Base-by-base conservation (phyloP, 768 basidiomycete species). In the Lepiota brunneoincarnata region DNA sequence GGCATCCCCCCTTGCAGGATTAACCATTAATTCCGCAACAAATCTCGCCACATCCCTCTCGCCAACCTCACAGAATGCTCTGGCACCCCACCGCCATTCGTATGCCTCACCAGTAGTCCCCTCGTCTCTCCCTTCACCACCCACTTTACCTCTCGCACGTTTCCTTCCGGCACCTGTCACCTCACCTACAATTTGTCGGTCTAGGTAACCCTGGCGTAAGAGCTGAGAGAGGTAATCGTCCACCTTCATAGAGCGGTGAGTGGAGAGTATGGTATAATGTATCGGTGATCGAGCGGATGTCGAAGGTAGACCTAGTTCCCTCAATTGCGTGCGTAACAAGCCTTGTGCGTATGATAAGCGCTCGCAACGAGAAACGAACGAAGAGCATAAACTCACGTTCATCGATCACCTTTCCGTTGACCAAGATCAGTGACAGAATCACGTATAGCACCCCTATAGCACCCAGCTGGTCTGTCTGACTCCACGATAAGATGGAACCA, bases 1-100 rank as follows among this genome's bases (percentile, higher is more conserved):
- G 17, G 65, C 72, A 1, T 57, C 62, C 12, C 60, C 67, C 39
- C 70, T 68, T 24, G 38, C 38, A 35, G 47, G 31, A 17, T 62
- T 78, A 35, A 81, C 76, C 87, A 93, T 91, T 61, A 94, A 89
- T 61, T 90, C 84, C 1, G 84, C 84, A 1, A 96, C 76, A 62
- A 96, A 96, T 51, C 70, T 72, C 1, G 84, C 89, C 7, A 94
- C 73, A 11, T 76, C 84, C 55, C 76, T 70, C 68, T 98, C 95
- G 1, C 91, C 87, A 3, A 97, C 81, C 69, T 98, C 95, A 28
- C 81, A 81, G 36, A 87, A 80, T 1, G 93, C 85, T 24, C 91
- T 78, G 23, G 78, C 72, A 2, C 93, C 94, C 94, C 94, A 98
- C 15, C 83, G 80, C 92, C 91, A 93, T 63, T 93, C 90, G 56